A percentile compares a stretch with the other conserved stretches of the same genome.
These are phyloP conservation scores for Phaffia rhodozyma DNA, from an alignment of 1,284 basidiomycete genomes.

Conservation along the genomic window DNA sequence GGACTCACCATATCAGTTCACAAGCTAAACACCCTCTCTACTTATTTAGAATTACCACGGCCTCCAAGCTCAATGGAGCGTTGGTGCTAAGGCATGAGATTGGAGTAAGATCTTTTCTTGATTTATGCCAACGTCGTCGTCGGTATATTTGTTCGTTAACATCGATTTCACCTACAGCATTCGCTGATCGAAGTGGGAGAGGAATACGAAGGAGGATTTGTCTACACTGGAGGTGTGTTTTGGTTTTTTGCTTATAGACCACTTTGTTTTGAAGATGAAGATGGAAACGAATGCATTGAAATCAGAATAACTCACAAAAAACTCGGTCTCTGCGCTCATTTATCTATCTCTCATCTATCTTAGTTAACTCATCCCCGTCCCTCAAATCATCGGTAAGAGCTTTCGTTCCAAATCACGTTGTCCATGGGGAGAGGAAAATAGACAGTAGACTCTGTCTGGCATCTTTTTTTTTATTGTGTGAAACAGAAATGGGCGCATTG, in stretches of 20 bases:
- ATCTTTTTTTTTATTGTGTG: slow-evolving; percentile 28
- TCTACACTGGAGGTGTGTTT: slow-evolving; percentile 63
- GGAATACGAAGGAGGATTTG: slow-evolving; percentile 69
- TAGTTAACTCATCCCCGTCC: too few species aligned
- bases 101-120: slow-evolving; percentile 20
- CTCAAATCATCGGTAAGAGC: not conserved
- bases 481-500: slow-evolving; percentile 58
- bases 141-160: slow-evolving; percentile 54
- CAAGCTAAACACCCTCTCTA: slow-evolving; percentile 7
- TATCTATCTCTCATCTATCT: not conserved
- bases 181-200: slow-evolving; percentile 52
- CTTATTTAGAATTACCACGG: slow-evolving; percentile 53
- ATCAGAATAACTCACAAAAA: too few species aligned
- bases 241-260: slow-evolving; percentile 32
- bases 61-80: slow-evolving; percentile 62
- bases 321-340: not conserved
- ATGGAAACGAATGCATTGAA: too few species aligned
- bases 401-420: not conserved
- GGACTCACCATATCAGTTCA: not conserved
- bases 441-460: too few species aligned
- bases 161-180: slow-evolving; percentile 21
- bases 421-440: too few species aligned
- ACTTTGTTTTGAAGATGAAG: not conserved
- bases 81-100: slow-evolving; percentile 50
- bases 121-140: slow-evolving; percentile 48